Evolutionary conservation across 2,329 filamentous ascomycete genomes (phyloP).

Genomic region (Aspergillus melleus): DNA sequence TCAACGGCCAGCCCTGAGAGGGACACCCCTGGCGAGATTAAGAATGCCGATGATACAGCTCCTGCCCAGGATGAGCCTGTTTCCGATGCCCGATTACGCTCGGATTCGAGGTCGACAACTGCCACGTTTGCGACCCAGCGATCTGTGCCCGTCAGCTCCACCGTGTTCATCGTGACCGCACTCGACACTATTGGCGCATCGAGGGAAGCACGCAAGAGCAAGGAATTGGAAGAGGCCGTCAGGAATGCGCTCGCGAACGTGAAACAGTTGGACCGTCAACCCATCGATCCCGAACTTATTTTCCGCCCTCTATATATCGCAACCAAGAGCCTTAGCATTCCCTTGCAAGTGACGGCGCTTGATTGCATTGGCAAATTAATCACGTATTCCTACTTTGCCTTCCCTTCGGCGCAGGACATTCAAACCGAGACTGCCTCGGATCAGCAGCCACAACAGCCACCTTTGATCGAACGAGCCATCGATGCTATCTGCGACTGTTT

Average conservation of each 20-base stretch:
- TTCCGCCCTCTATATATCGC: constrained; percentile 90
- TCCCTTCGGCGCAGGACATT: constrained; percentile 51
- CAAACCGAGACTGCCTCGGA: constrained; percentile 27
- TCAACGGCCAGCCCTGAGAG: constrained; percentile 13
- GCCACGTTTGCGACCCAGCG: constrained; percentile 52
- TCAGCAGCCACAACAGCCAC: constrained; percentile 64
- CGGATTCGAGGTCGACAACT: constrained; percentile 62
- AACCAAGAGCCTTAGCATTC: constrained; percentile 79
- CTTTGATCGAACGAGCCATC: constrained; percentile 94
- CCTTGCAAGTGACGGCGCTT: constrained; percentile 83
- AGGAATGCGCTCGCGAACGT: constrained; percentile 81
- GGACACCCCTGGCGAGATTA: constrained; percentile 16
- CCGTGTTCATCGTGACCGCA: constrained; percentile 92
- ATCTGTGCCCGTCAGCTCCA: constrained; percentile 77
- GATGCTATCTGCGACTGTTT: constrained; percentile 99
- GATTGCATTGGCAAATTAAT: constrained; percentile 99
- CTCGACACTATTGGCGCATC: constrained; percentile 88
- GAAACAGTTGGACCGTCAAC: constrained; percentile 76
- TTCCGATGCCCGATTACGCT: constrained; percentile 49
- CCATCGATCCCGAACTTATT: constrained; percentile 86
- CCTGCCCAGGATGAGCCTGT: constrained; percentile 25
- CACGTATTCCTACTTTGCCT: constrained; percentile 96
- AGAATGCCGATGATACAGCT: constrained; percentile 14
- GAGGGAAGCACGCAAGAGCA: constrained; percentile 85
- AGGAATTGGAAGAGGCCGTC: constrained; percentile 77